Evolutionary conservation across 306 rosid species (phyloP).

Genomic region (Arachis stenosperma): DNA sequence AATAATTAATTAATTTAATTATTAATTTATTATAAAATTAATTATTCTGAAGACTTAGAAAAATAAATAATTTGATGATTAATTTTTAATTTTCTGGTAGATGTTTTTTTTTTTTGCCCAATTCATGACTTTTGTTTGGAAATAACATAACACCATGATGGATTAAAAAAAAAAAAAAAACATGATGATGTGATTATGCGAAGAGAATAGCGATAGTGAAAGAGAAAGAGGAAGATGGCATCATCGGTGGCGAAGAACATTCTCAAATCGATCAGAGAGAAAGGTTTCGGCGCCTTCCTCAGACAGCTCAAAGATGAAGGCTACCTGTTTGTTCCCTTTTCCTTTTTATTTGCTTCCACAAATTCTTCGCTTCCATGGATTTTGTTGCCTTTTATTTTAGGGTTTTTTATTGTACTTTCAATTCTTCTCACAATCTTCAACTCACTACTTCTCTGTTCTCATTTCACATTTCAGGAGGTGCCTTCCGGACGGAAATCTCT

Average conservation of each 20-base stretch:
- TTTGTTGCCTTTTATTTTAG: background rate
- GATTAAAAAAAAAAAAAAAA: too few relatives aligned
- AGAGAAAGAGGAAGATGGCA: slow-evolving; percentile 58
- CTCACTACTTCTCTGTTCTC: background rate
- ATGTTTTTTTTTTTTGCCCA: too few relatives aligned
- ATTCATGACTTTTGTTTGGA: too few relatives aligned
- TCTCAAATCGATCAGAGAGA: slow-evolving; percentile 67
- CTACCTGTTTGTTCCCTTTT: slow-evolving; percentile 55
- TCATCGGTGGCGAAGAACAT: slow-evolving; percentile 80
- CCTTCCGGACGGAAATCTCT: slow-evolving; percentile 83
- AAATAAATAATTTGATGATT: too few relatives aligned
- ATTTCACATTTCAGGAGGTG: slow-evolving; percentile 66
- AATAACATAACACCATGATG: too few relatives aligned
- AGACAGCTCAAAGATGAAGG: slow-evolving; percentile 81
- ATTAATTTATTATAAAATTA: too few relatives aligned
- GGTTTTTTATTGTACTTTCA: background rate
- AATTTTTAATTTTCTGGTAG: too few relatives aligned
- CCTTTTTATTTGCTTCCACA: background rate
- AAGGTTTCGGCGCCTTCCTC: slow-evolving; percentile 67
- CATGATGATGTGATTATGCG: too few relatives aligned
- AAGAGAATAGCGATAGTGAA: background rate
- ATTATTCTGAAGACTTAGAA: too few relatives aligned
- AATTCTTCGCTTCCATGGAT: slow-evolving; percentile 12
- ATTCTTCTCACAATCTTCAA: background rate
- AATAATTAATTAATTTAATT: too few relatives aligned